A percentile compares a stretch with the other conserved stretches of the same genome.
Evolutionary conservation across 1,139 yeast species (phyloP).

Genomic region (Pneumocystis wakefieldiae): DNA sequence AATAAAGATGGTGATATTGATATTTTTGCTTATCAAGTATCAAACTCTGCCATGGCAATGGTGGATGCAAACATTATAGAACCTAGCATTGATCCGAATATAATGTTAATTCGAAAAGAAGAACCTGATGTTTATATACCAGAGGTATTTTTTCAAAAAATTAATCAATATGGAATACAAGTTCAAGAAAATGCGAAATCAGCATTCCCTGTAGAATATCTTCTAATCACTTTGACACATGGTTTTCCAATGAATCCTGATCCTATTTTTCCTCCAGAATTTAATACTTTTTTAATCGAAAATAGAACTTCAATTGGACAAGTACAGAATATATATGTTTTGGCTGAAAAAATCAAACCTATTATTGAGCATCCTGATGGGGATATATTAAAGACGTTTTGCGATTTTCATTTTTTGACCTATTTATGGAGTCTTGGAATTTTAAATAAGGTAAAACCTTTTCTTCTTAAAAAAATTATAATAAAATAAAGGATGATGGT

Average conservation of each 20-base stretch:
- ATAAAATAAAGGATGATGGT: constrained; percentile 3
- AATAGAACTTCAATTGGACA: constrained; percentile 36
- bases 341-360: constrained; percentile 34
- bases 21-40: constrained; percentile 79
- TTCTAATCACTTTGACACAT: constrained; percentile 76
- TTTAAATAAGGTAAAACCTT: constrained; percentile 1
- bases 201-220: constrained; percentile 86
- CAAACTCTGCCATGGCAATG: constrained; percentile 74
- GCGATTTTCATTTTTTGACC: constrained; percentile 61
- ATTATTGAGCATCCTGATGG: constrained; percentile 25
- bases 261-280: constrained; percentile 6
- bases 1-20: constrained; percentile 78
- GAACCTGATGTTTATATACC: constrained; percentile 72
- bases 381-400: constrained; percentile 29
- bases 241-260: constrained; percentile 50
- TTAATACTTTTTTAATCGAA: constrained; percentile 14
- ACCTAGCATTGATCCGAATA: constrained; percentile 83
- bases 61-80: constrained; percentile 72
- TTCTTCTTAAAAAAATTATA: neutral
- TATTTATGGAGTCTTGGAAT: constrained; percentile 28
- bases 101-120: constrained; percentile 65
- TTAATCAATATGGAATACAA: constrained; percentile 76
- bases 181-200: constrained; percentile 88
- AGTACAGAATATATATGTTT: constrained; percentile 46
- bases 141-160: constrained; percentile 70